Conservation (phyloP, 345 rosid species). For the Syzygium grande region DNA sequence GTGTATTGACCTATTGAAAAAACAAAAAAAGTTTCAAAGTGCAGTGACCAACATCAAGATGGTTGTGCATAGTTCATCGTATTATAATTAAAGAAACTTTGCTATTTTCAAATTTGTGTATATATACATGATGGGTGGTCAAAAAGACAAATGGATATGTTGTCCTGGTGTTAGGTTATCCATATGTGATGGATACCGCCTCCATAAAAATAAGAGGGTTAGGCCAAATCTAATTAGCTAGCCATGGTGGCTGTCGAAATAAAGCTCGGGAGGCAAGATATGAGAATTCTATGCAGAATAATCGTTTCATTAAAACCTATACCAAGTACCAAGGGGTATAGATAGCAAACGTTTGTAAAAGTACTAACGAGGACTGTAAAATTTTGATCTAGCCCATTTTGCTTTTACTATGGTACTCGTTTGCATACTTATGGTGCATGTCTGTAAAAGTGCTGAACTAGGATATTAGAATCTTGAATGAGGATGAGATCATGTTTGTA, state of each 20-base stretch:
- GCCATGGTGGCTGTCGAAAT: background rate
- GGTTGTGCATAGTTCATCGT: background rate
- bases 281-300: background rate
- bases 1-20: background rate
- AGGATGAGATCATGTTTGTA: background rate
- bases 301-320: background rate
- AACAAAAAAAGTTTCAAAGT: background rate
- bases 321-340: background rate
- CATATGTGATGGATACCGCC: background rate
- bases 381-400: background rate
- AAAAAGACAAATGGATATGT: too few species aligned
- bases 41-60: background rate
- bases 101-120: too few species aligned
- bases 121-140: background rate
- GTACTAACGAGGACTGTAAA: background rate
- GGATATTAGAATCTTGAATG: background rate
- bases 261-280: background rate
- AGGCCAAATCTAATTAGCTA: background rate
- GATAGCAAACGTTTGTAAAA: too few species aligned
- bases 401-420: background rate
- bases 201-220: background rate
- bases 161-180: background rate
- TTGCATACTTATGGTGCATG: background rate
- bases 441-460: background rate
- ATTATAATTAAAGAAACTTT: background rate